Conservation (phyloP, 2,329 filamentous ascomycete species). For the Lecanoromycetidae sp. region DNA sequence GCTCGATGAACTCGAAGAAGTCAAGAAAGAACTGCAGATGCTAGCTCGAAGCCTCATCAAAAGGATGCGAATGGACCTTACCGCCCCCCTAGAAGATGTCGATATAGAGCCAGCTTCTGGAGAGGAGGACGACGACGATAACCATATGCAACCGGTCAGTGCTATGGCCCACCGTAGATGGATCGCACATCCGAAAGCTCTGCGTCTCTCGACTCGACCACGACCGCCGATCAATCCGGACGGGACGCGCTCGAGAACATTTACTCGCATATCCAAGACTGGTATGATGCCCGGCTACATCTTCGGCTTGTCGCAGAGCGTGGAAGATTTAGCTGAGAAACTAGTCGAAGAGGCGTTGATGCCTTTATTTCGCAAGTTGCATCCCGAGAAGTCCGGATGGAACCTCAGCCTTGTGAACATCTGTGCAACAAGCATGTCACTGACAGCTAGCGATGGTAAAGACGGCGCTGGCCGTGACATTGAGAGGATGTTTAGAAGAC, state of each 20-base stretch:
- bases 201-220: constrained; percentile 68
- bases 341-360: constrained; percentile 58
- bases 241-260: constrained; percentile 44
- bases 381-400: constrained; percentile 58
- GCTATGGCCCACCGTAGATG: constrained; percentile 37
- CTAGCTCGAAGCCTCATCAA: constrained; percentile 59
- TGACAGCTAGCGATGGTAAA: constrained; percentile 40
- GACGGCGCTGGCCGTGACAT: constrained; percentile 62
- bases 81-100: constrained; percentile 51
- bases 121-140: no score
- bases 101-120: no score
- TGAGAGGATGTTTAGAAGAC: constrained; percentile 64
- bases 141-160: constrained; percentile 16
- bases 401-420: constrained; percentile 76
- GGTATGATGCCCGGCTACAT: constrained; percentile 59
- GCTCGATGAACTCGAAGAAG: constrained; percentile 51
- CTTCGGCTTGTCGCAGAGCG: constrained; percentile 49
- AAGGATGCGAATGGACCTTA: constrained; percentile 67
- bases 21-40: constrained; percentile 55
- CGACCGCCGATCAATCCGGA: constrained; percentile 41
- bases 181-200: constrained; percentile 67
- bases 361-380: constrained; percentile 61
- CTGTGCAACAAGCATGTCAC: constrained; percentile 73
- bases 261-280: constrained; percentile 64
- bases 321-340: constrained; percentile 51